Evolutionary conservation across 495 filamentous ascomycete genomes (phyloP), one percentile per base, ranked within the genome.

Genomic region (Chaetomium fimeti): DNA sequence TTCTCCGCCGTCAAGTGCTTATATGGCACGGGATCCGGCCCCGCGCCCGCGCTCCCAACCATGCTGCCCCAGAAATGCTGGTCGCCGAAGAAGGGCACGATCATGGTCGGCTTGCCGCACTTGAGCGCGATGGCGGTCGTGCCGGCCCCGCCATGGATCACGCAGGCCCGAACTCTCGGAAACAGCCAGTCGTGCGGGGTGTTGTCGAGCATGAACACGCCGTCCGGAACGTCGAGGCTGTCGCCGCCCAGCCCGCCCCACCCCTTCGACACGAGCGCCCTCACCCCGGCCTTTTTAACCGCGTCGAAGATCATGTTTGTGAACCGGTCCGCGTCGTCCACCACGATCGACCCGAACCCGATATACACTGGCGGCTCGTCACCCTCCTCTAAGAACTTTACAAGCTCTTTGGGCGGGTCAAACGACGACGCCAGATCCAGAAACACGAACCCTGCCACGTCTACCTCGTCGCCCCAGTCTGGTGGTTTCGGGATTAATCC

Each of bases 61-160:
- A 91, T 91, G 5, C 80, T 74, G 12, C 90, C 91, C 91, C 91
- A 96, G 73, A 94, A 94, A 18, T 85, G 82, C 75, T 96, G 91
- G 65, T 89, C 87, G 0, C 87, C 87, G 67, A 89, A 89, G 72
- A 89, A 89, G 6, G 87, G 86, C 2, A 89, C 85, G 32, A 89
- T 78, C 79, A 89, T 84, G 20, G 85, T 88, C 24, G 87, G 87
- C 64, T 81, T 84, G 0, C 85, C 87, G 60, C 81, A 84, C 69
- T 85, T 85, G 27, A 89, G 77, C 18, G 85, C 83, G 22, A 85
- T 87, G 4, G 87, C 87, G 6, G 87, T 88, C 1, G 87, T 89
- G 2, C 87, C 87, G 1, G 87, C 87, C 2, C 87, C 87, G 4
- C 87, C 87, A 63, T 89, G 87, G 60, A 88, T 87, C 2, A 89